Percentiles rank a stretch among this genome's conserved stretches.
Evolutionary conservation across 345 rosid species (phyloP).

Genomic region (Adansonia digitata): DNA sequence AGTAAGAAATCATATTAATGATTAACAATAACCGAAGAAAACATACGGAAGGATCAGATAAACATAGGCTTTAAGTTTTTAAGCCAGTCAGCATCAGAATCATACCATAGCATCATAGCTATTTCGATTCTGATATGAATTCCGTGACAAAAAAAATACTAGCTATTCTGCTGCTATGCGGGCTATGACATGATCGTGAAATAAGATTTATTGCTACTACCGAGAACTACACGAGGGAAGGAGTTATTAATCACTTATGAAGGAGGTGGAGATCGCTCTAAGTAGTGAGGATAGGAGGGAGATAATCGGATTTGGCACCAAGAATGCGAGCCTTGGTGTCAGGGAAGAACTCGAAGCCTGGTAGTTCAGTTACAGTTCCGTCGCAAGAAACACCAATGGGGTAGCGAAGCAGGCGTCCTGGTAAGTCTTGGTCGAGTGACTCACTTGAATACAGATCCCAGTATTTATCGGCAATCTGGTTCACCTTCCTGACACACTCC

Average conservation of each 20-base stretch:
- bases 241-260: not conserved
- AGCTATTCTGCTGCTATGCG: not conserved
- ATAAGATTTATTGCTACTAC: not conserved
- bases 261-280: constrained; percentile 12
- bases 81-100: constrained; percentile 5
- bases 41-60: not conserved
- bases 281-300: constrained; percentile 95
- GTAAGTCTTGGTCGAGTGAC: constrained; percentile 69
- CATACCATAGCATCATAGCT: constrained; percentile 18
- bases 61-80: not conserved
- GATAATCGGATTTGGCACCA: constrained; percentile 78
- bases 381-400: constrained; percentile 60
- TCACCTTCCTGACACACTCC: constrained; percentile 65
- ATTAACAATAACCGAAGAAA: not conserved
- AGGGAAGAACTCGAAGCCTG: constrained; percentile 71
- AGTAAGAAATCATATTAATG: not conserved
- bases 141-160: constrained; percentile 7
- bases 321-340: constrained; percentile 90
- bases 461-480: constrained; percentile 75
- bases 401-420: constrained; percentile 91
- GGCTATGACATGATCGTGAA: not conserved
- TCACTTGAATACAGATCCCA: constrained; percentile 90
- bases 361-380: constrained; percentile 64
- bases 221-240: not conserved
- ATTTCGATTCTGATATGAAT: constrained; percentile 15